Percentiles rank a stretch among this genome's conserved stretches.
Conservation (phyloP, 148 eudicot genomes). For the Dianthus caryophyllus region DNA sequence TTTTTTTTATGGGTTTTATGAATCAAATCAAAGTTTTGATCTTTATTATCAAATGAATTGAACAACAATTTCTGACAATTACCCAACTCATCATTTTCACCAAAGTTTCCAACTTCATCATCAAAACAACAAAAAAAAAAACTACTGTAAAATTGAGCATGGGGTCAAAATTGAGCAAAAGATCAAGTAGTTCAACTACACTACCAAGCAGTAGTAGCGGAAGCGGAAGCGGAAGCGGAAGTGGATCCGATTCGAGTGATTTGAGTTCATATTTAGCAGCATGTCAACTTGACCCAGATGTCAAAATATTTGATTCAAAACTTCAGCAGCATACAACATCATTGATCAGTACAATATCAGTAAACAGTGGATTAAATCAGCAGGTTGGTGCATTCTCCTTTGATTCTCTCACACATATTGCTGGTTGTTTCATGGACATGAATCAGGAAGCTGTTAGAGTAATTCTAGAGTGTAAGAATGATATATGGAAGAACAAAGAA, state of each 20-base stretch:
- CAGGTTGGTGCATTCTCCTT: conserved; percentile 27
- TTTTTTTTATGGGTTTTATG: too few species aligned
- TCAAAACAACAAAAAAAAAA: background rate
- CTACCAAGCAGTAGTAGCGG: conserved; percentile 10
- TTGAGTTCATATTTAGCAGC: conserved; percentile 28
- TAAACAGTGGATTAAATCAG: background rate
- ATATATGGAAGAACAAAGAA: conserved; percentile 36
- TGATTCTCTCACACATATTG: conserved; percentile 26
- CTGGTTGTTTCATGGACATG: conserved; percentile 31
- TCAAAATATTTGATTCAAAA: conserved; percentile 24
- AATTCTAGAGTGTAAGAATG: conserved; percentile 29
- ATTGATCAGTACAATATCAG: conserved; percentile 13
- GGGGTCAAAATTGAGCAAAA: conserved; percentile 29
- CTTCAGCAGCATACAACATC: conserved; percentile 27
- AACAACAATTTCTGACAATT: background rate
- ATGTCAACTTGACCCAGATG: conserved; percentile 27
- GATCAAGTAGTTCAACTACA: conserved; percentile 18
- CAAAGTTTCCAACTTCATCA: background rate
- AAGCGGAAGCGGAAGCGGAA: conserved; percentile 15
- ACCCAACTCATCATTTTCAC: background rate
- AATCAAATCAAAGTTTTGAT: too few species aligned
- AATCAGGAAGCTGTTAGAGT: conserved; percentile 30
- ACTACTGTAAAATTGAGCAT: background rate
- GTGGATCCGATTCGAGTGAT: conserved; percentile 21
- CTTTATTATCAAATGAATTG: too few species aligned